phyloP scores from a whole-genome alignment of 306 rosid species.

The Vigna radiata region DNA sequence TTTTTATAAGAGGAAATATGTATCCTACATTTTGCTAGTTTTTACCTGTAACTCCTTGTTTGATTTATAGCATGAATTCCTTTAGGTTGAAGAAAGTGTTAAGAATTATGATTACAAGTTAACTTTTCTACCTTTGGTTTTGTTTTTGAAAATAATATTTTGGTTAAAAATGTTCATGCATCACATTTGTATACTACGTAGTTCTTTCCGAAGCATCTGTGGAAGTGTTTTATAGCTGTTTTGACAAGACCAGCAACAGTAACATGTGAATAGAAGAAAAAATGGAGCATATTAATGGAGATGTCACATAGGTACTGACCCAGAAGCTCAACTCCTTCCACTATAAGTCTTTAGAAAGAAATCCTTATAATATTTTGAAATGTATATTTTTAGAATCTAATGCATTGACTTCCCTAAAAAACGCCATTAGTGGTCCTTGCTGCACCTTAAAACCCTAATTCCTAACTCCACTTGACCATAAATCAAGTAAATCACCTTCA shows the following conservation, averaged over 20 bases:
- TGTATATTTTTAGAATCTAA: background rate
- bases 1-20: background rate
- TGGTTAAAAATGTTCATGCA: no score
- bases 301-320: background rate
- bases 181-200: no score
- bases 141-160: no score
- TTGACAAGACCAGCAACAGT: background rate
- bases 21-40: background rate
- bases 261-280: background rate
- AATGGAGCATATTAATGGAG: background rate
- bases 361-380: background rate
- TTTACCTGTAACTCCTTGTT: background rate
- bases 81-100: no score
- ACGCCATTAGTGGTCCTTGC: background rate
- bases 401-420: background rate
- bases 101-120: background rate
- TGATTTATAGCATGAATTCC: background rate
- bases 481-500: background rate
- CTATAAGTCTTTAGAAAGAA: background rate
- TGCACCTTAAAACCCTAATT: constrained; percentile 9
- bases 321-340: background rate
- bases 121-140: background rate
- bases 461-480: background rate
- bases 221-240: background rate
- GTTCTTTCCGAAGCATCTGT: no score